Evolutionary conservation across 2,329 filamentous ascomycete species (phyloP).

Genomic region (Cytospora chrysosperma): DNA sequence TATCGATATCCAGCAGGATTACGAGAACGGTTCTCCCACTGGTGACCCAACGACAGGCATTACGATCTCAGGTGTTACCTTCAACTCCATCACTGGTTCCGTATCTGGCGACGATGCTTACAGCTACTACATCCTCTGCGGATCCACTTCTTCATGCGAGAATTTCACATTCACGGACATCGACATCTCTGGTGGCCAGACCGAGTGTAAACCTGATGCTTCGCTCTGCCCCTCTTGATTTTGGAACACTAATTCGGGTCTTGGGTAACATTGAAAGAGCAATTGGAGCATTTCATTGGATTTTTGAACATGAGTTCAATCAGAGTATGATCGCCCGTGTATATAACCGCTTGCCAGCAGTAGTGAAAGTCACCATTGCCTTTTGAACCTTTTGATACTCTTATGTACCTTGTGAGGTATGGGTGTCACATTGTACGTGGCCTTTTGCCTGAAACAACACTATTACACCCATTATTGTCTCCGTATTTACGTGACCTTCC

Average conservation of each 20-base stretch:
- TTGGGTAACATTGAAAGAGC: constrained; percentile 11
- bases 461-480: no score
- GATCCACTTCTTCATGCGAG: constrained; percentile 27
- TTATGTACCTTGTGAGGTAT: no score
- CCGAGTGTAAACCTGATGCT: constrained; percentile 22
- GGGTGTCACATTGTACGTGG: no score
- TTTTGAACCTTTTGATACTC: not conserved
- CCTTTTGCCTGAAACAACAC: no score
- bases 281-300: not conserved
- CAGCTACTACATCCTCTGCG: constrained; percentile 54
- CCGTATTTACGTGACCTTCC: no score
- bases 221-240: constrained; percentile 15
- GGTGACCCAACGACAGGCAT: constrained; percentile 46
- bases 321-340: not conserved
- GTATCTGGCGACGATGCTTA: constrained; percentile 37
- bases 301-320: not conserved
- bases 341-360: not conserved
- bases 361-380: not conserved
- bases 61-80: constrained; percentile 50
- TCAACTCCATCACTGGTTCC: constrained; percentile 44
- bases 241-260: no score
- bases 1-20: constrained; percentile 43
- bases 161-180: constrained; percentile 56
- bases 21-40: constrained; percentile 45
- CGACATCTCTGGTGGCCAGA: constrained; percentile 47